Conservation (phyloP, 805 yeast genomes). For the Pichia gijzeniarum region DNA sequence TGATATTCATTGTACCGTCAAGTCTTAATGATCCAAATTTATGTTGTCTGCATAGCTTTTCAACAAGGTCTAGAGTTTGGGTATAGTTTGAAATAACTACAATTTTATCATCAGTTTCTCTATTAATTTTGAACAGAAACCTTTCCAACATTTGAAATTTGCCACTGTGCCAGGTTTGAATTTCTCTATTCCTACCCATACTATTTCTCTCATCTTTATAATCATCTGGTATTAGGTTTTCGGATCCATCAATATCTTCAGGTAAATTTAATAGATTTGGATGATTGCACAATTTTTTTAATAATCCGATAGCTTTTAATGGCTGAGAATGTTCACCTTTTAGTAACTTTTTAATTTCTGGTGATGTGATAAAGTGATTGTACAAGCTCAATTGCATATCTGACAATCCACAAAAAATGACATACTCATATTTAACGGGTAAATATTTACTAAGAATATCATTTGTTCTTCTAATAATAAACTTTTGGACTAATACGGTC, state of each 20-base stretch:
- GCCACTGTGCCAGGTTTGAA: slow-evolving; percentile 80
- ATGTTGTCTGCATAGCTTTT: slow-evolving; percentile 69
- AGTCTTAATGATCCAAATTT: slow-evolving; percentile 74
- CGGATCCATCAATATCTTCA: slow-evolving; percentile 69
- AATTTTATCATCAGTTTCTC: slow-evolving; percentile 88
- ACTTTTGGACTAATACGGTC: slow-evolving; percentile 72
- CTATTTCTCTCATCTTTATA: slow-evolving; percentile 42
- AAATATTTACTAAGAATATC: slow-evolving; percentile 89
- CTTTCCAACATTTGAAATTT: slow-evolving; percentile 81
- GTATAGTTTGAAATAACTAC: slow-evolving; percentile 94
- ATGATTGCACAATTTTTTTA: slow-evolving; percentile 90
- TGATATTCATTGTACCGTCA: slow-evolving; percentile 90
- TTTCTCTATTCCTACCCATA: slow-evolving; percentile 57
- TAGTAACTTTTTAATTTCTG: slow-evolving; percentile 64
- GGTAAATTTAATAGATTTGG: slow-evolving; percentile 79
- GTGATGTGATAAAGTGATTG: slow-evolving; percentile 67
- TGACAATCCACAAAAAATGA: slow-evolving; percentile 80
- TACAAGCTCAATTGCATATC: slow-evolving; percentile 72
- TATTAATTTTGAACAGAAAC: slow-evolving; percentile 67
- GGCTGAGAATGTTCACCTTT: slow-evolving; percentile 74
- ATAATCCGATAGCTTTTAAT: slow-evolving; percentile 77
- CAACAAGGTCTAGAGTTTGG: slow-evolving; percentile 86
- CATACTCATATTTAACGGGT: slow-evolving; percentile 95
- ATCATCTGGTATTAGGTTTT: slow-evolving; percentile 64
- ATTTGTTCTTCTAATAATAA: slow-evolving; percentile 91